phyloP scores from a whole-genome alignment of 495 filamentous ascomycete genomes.

The Hypoxylon lienhwacheense region DNA sequence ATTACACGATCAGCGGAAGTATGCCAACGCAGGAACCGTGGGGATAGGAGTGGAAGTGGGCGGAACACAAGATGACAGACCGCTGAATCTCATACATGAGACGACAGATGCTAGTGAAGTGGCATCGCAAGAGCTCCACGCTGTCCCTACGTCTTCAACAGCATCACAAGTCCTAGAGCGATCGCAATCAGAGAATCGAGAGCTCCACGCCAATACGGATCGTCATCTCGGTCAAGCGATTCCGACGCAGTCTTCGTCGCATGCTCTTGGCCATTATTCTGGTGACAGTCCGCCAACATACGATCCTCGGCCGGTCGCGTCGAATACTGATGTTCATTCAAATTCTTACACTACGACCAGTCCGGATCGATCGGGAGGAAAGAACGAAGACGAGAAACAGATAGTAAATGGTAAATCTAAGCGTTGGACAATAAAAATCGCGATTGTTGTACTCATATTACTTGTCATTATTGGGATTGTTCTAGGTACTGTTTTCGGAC shows the following conservation, averaged over 20 bases:
- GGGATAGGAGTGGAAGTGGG: not conserved
- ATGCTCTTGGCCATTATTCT: slow-evolving; percentile 12
- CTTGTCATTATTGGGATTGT: slow-evolving; percentile 5
- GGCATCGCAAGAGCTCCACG: slow-evolving; percentile 16
- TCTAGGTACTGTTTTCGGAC: slow-evolving; percentile 11
- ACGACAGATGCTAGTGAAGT: slow-evolving; percentile 9
- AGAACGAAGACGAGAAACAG: not conserved
- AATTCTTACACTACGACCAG: not conserved
- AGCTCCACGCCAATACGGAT: not conserved
- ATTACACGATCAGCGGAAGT: slow-evolving; percentile 17
- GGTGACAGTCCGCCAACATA: slow-evolving; percentile 4
- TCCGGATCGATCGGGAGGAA: slow-evolving; percentile 11
- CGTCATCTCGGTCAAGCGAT: slow-evolving; percentile 17
- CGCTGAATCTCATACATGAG: slow-evolving; percentile 8
- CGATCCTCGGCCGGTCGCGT: not conserved
- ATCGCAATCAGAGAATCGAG: slow-evolving; percentile 4
- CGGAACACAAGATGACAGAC: not conserved
- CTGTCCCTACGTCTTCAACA: not conserved
- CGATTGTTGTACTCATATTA: slow-evolving; percentile 1
- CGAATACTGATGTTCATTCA: slow-evolving; percentile 10
- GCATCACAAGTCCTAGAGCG: not conserved
- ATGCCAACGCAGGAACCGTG: slow-evolving; percentile 7
- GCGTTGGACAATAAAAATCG: slow-evolving; percentile 14
- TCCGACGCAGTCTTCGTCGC: slow-evolving; percentile 14
- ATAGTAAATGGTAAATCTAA: slow-evolving; percentile 1